Base-by-base conservation (phyloP, 2,329 filamentous ascomycete genomes). In the Penicillium sp. region DNA sequence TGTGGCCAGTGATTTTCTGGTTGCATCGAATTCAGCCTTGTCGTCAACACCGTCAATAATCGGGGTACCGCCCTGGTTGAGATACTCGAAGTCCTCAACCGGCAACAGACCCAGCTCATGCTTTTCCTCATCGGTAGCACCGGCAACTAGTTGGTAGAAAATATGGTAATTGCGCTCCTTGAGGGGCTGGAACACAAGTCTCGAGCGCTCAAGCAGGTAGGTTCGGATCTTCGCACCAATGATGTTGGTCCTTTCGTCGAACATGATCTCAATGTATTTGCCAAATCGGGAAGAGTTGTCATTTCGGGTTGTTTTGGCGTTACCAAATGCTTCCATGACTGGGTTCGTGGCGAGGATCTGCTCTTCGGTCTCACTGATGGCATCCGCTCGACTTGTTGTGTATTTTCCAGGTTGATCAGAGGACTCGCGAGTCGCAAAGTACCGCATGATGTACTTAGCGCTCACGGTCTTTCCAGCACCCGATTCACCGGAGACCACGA, bases 241-340 rank as follows among this genome's bases (percentile, higher is more conserved):
- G 64, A 98, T 98, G 69, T 95, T 93, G 55, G 89, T 95, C 65
- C 86, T 82, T 56, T 89, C 83, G 74, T 97, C 91, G 72, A 98
- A 98, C 89, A 97, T 92, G 69, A 98, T 98, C 76, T 98, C 93
- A 63, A 98, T 97, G 72, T 98, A 98, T 79, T 98, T 98, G 71
- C 93, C 93, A 73, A 98, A 98, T 66, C 93, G 84, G 37, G 93
- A 98, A 39, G 93, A 98, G 75, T 98, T 98, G 75, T 98, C 93
- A 75, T 98, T 98, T 70, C 93, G 82, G 9, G 93, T 98, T n/a
- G 93, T 98, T 77, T 98, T 98, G 47, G 93, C 93, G 76, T 98
- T 98, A 70, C 93, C 93, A 67, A 98, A 98, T 29, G 93, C 92
- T 81, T 98, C 93, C 93, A 98, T 98, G 69, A 98, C 95, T 33